These are phyloP conservation scores for Saccharomycopsis phalli DNA, from an alignment of 1,139 yeast species.

Conservation along the genomic window DNA sequence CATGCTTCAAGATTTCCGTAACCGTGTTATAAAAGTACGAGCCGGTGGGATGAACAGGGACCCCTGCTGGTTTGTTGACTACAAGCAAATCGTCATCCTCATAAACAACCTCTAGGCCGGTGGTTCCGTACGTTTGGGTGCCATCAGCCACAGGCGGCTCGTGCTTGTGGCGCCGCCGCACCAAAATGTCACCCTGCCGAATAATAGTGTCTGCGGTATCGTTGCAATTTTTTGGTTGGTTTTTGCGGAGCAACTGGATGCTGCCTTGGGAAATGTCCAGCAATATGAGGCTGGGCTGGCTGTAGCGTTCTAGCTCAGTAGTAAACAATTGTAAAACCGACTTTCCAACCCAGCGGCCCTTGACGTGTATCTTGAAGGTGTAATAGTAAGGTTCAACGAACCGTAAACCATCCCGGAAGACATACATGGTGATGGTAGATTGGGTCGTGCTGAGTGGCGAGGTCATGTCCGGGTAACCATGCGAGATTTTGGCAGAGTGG, in stretches of 20 bases:
- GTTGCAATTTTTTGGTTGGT: no score
- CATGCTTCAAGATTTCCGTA: slow-evolving; percentile 51
- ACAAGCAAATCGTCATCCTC: slow-evolving; percentile 46
- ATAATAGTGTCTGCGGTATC: slow-evolving; percentile 3
- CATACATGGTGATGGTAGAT: no score
- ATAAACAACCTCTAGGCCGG: slow-evolving; percentile 39
- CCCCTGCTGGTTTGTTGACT: slow-evolving; percentile 79
- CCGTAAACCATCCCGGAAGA: slow-evolving; percentile 36
- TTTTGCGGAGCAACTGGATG: no score
- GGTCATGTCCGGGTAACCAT: no score
- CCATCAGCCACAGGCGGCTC: slow-evolving; percentile 46
- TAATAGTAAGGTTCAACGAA: slow-evolving; percentile 76
- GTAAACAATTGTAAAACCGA: slow-evolving; percentile 64
- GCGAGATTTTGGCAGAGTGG: no score
- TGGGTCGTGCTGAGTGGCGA: no score
- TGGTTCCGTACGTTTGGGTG: slow-evolving; percentile 23
- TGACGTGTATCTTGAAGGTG: slow-evolving; percentile 75
- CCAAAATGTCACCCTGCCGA: slow-evolving; percentile 11
- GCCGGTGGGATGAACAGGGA: slow-evolving; percentile 97
- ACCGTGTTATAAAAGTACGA: slow-evolving; percentile 80
- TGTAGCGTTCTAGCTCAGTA: slow-evolving; percentile 63
- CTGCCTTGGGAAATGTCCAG: no score
- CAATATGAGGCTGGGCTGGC: no score
- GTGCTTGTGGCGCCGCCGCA: slow-evolving; percentile 43
- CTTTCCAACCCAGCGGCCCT: slow-evolving; percentile 79